These are phyloP conservation scores for Eucalyptus decipiens DNA, from an alignment of 345 rosid genomes.

Conservation along the genomic window DNA sequence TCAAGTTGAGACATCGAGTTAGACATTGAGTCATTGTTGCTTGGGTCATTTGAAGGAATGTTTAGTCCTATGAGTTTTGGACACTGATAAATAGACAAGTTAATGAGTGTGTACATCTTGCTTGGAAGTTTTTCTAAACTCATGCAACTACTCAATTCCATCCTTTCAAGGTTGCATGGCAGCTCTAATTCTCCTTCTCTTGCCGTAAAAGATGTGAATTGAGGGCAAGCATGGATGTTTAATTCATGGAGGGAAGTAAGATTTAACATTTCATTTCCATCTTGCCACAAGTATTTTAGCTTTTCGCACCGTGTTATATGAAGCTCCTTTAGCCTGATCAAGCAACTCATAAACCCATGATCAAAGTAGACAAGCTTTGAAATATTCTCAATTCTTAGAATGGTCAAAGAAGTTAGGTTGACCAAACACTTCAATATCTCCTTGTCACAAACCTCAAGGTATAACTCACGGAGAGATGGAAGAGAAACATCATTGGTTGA, in stretches of 20 bases:
- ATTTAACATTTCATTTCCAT: not conserved
- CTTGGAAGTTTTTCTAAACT: not conserved
- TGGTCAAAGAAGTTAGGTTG: not conserved
- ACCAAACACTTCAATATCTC: not conserved
- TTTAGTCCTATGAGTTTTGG: not conserved
- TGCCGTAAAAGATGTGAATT: not conserved
- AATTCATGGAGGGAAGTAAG: not conserved
- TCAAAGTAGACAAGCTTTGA: not conserved
- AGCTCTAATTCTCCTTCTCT: not conserved
- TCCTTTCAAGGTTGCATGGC: not conserved
- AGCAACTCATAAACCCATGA: not conserved
- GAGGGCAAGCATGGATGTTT: fast-evolving
- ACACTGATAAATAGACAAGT: fast-evolving
- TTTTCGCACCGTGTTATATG: fast-evolving
- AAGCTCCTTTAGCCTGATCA: not conserved
- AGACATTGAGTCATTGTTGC: fast-evolving
- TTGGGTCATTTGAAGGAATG: fast-evolving
- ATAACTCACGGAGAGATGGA: not conserved
- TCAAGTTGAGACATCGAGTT: not conserved
- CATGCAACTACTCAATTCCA: not conserved
- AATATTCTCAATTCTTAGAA: fast-evolving
- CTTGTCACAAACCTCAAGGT: not conserved
- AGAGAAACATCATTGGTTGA: not conserved
- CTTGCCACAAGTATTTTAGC: not conserved
- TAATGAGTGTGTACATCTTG: not conserved